Evolutionary conservation across 257 asterid genomes (phyloP).

Genomic region (Solanum corneliomulleri): DNA sequence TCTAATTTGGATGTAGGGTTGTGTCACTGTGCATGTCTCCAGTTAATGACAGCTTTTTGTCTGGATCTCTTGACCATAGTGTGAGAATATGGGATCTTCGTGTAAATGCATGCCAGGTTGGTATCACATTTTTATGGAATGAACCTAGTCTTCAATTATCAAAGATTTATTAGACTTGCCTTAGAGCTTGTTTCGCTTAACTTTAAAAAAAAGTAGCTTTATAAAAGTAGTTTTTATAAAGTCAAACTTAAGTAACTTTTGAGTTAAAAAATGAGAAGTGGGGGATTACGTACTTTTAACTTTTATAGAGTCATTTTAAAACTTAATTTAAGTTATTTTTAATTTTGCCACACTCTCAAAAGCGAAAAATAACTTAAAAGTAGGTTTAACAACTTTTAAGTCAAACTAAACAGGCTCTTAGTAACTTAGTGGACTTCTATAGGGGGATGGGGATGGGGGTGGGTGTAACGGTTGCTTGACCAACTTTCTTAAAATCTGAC

Average conservation of each 20-base stretch:
- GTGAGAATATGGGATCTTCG: conserved; percentile 96
- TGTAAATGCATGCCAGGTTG: conserved; percentile 94
- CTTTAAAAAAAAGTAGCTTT: background rate
- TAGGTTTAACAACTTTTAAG: background rate
- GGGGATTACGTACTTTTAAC: background rate
- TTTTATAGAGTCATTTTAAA: background rate
- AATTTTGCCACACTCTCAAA: background rate
- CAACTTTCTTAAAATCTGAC: background rate
- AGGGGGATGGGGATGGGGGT: background rate
- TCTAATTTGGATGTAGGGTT: conserved; percentile 42
- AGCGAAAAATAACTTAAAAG: background rate
- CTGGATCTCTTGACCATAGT: conserved; percentile 94
- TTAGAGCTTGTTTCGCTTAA: background rate
- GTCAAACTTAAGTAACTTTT: background rate
- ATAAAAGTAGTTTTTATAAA: background rate
- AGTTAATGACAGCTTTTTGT: conserved; percentile 84
- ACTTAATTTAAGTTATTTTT: background rate
- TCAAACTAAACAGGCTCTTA: background rate
- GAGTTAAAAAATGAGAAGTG: background rate
- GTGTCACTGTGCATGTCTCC: conserved; percentile 98
- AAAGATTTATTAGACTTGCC: background rate
- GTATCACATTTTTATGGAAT: conserved; percentile 5
- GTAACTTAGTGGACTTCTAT: background rate
- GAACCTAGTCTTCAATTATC: background rate
- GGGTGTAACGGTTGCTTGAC: background rate